phyloP scores from a whole-genome alignment of 352 stramenopile species.

The Globisporangium sylvaticum region DNA sequence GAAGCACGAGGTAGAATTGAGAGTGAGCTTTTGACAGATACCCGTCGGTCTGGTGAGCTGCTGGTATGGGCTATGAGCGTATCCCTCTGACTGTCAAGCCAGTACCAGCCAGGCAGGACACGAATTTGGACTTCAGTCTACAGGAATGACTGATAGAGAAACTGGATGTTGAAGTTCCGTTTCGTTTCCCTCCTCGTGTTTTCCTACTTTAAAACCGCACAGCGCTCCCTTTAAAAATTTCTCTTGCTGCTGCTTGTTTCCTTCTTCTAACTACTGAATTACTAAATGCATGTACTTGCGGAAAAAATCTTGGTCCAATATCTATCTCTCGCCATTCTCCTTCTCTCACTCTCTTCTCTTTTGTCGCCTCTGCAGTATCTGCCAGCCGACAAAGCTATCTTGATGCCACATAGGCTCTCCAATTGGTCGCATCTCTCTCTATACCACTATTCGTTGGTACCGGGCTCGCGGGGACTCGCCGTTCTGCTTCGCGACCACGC shows the following conservation, averaged over 20 bases:
- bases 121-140: no score
- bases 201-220: neutral
- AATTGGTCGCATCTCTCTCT: neutral
- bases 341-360: neutral
- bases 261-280: neutral
- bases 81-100: no score
- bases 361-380: neutral
- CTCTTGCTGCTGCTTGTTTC: neutral
- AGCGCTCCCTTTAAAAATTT: neutral
- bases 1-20: neutral
- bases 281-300: neutral
- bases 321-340: neutral
- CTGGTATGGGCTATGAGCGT: no score
- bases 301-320: neutral
- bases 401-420: neutral
- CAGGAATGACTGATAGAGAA: no score
- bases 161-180: no score
- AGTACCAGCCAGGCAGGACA: no score
- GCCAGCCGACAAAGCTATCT: neutral
- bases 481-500: constrained; percentile 1
- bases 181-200: no score
- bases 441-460: constrained; percentile 21
- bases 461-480: constrained; percentile 4
- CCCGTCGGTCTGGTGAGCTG: no score
- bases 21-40: neutral